These are phyloP conservation scores for Acacia acuminata DNA, from an alignment of 306 rosid species.

Conservation along the genomic window DNA sequence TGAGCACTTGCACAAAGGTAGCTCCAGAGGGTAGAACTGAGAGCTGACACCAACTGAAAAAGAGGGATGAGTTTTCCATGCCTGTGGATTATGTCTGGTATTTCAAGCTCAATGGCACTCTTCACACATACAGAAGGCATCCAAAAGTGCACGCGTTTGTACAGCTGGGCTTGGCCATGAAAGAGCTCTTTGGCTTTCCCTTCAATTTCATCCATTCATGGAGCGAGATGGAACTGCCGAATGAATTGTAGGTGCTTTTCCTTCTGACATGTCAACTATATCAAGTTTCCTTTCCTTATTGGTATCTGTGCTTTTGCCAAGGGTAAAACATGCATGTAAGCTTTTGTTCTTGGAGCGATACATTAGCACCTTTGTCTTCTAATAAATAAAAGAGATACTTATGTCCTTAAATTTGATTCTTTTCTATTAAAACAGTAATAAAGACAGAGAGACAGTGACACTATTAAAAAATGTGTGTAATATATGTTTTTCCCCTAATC, in stretches of 20 bases:
- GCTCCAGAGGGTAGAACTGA: background rate
- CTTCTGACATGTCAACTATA: background rate
- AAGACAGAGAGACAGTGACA: background rate
- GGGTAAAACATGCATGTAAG: background rate
- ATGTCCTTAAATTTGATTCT: background rate
- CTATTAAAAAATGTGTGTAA: too few relatives aligned
- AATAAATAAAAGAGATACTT: background rate
- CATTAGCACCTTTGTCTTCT: background rate
- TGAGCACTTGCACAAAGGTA: background rate
- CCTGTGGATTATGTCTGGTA: background rate
- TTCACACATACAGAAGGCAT: background rate
- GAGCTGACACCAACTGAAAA: background rate
- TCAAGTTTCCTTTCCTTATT: background rate
- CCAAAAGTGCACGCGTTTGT: background rate
- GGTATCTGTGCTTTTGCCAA: too few relatives aligned
- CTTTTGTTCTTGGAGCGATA: background rate
- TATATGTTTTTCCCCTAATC: too few relatives aligned
- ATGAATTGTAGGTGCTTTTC: background rate
- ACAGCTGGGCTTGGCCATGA: background rate
- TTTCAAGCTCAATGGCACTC: background rate
- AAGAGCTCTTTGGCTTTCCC: background rate
- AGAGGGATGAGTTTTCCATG: background rate
- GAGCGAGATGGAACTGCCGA: background rate
- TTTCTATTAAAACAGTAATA: background rate
- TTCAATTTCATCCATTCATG: background rate